These are phyloP conservation scores for Garcileccinum viscosum DNA, from an alignment of 1,284 basidiomycete genomes.

Conservation along the genomic window DNA sequence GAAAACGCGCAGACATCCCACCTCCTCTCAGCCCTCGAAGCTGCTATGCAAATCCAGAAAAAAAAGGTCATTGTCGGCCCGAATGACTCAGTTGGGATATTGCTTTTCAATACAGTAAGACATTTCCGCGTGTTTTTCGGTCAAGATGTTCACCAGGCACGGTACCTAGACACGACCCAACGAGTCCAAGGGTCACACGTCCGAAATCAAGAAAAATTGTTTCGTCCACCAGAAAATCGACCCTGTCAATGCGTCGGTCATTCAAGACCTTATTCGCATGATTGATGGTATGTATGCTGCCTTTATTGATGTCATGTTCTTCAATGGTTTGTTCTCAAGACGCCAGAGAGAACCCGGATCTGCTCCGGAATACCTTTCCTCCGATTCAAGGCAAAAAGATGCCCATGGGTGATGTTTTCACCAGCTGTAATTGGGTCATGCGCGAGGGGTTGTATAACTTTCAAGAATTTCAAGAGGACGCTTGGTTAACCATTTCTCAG, in stretches of 20 bases:
- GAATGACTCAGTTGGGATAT: conserved; percentile 85
- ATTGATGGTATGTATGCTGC: conserved; percentile 64
- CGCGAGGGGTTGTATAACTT: conserved; percentile 73
- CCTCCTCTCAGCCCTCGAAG: conserved; percentile 75
- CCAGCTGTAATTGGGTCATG: conserved; percentile 85
- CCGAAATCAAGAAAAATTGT: conserved; percentile 78
- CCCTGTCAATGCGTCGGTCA: conserved; percentile 80
- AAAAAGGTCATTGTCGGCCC: conserved; percentile 89
- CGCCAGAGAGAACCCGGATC: conserved; percentile 60
- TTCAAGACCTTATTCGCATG: conserved; percentile 75
- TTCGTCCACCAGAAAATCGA: conserved; percentile 79
- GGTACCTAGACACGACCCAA: conserved; percentile 54
- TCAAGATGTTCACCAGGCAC: conserved; percentile 19
- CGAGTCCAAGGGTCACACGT: conserved; percentile 57
- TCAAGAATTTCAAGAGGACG: background rate
- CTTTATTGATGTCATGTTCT: background rate
- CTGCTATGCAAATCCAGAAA: conserved; percentile 85
- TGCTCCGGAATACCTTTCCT: conserved; percentile 65
- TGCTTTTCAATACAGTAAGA: conserved; percentile 91
- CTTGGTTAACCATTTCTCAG: conserved; percentile 45
- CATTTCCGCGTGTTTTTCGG: background rate
- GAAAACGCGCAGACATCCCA: conserved; percentile 71
- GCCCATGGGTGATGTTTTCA: conserved; percentile 85
- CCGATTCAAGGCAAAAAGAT: conserved; percentile 60
- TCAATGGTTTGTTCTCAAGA: conserved; percentile 44